These are phyloP conservation scores for Epichloe hybrida DNA, from an alignment of 2,329 filamentous ascomycete species.

Conservation along the genomic window DNA sequence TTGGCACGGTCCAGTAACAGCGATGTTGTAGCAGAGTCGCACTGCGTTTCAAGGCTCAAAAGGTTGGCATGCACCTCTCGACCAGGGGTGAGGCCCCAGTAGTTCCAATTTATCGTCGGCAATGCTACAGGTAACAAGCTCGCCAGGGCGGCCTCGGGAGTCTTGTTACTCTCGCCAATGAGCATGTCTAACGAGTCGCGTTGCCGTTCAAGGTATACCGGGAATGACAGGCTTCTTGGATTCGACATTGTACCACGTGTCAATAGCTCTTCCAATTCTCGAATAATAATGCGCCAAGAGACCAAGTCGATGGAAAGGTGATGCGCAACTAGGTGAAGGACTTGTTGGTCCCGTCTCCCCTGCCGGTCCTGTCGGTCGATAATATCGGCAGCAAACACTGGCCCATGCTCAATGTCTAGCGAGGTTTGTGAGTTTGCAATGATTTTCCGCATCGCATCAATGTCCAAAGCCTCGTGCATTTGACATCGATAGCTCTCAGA, in stretches of 20 bases:
- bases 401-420: too few relatives aligned
- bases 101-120: slow-evolving; percentile 7
- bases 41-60: not conserved
- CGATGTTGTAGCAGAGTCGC: not conserved
- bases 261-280: slow-evolving; percentile 9
- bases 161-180: too few relatives aligned
- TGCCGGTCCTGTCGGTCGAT: too few relatives aligned
- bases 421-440: too few relatives aligned
- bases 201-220: slow-evolving; percentile 20
- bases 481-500: too few relatives aligned
- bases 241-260: not conserved
- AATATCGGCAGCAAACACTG: too few relatives aligned
- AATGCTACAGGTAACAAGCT: slow-evolving; percentile 4
- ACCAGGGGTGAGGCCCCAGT: slow-evolving; percentile 8
- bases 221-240: slow-evolving; percentile 16
- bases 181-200: slow-evolving; percentile 8
- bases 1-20: slow-evolving; percentile 12
- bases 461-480: too few relatives aligned
- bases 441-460: too few relatives aligned
- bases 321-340: slow-evolving; percentile 7
- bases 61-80: slow-evolving; percentile 4
- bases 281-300: slow-evolving; percentile 28
- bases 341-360: too few relatives aligned
- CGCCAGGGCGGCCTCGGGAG: too few relatives aligned
- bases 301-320: slow-evolving; percentile 28